Evolutionary conservation across 306 rosid genomes (phyloP), one percentile per base, ranked within the genome.

Genomic region (Purshia tridentata): DNA sequence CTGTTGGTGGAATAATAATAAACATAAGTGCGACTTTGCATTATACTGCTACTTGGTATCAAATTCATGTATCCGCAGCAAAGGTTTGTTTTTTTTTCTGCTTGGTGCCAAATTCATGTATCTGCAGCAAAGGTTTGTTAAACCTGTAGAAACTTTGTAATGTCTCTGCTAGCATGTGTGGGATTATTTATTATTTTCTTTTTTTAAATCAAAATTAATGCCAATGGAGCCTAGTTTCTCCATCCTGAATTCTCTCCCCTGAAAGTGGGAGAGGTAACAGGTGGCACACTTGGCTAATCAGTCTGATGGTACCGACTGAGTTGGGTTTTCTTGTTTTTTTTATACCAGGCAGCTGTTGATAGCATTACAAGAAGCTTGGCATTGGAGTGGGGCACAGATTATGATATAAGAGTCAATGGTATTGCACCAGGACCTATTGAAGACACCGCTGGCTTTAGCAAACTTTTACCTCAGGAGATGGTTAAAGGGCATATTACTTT

Each of bases 51-150:
- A 4, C 83, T 66, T 93, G 98, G 94, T 93, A 91, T 80, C 98
- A 93, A 80, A 80, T 93, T 73, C 98, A 93, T 58, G 97, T 91
- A 42, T 82, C 98, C 67, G n/a, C n/a, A n/a, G n/a, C n/a, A n/a
- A n/a, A n/a, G n/a, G n/a, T n/a, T n/a, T n/a, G n/a, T n/a, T n/a
- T n/a, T n/a, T n/a, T n/a, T n/a, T n/a, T n/a, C 98, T 59, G 3
- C 83, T 66, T 93, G 98, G 94, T 93, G 89, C 78, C 98, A 93
- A 80, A 80, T 93, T 73, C 98, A 93, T 58, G 97, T 91, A 42
- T 82, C 98, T 70, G 97, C 96, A 11, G 98, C 97, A 18, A 93
- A 93, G 98, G 98, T 89, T 63, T 58, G 80, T 73, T 56, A 41
- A 70, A 51, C 53, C 18, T 5, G 48, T 9, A 4, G 16, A 53